phyloP scores from a whole-genome alignment of 2,329 filamentous ascomycete species.

The Fusarium liriodendri region DNA sequence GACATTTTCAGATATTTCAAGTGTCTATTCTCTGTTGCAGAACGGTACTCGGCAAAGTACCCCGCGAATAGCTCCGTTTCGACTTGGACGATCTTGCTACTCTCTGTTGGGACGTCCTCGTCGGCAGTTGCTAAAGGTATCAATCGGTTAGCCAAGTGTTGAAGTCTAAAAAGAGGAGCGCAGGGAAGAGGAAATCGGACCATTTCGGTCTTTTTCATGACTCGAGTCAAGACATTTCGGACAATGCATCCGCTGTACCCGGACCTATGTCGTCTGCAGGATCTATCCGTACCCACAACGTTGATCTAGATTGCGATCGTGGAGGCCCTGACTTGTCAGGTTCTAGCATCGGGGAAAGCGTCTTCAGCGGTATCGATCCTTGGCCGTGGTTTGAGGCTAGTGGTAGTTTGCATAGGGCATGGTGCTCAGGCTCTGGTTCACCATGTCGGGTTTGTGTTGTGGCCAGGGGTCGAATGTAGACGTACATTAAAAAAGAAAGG shows the following conservation, averaged over 20 bases:
- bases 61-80: background rate
- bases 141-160: background rate
- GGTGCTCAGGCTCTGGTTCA: background rate
- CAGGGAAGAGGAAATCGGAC: background rate
- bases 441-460: background rate
- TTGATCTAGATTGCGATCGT: background rate
- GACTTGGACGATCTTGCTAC: background rate
- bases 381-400: background rate
- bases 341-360: background rate
- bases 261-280: background rate
- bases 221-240: background rate
- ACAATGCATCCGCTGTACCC: background rate
- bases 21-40: background rate
- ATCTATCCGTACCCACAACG: slow-evolving; percentile 2
- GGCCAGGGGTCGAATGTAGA: background rate
- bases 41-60: background rate
- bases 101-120: background rate
- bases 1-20: background rate
- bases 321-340: background rate
- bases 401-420: background rate
- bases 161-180: background rate
- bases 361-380: background rate
- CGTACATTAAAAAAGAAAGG: background rate
- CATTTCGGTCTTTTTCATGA: background rate
- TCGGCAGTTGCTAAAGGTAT: background rate